These are phyloP conservation scores for Hanseniaspora jakobsenii DNA, from an alignment of 805 yeast species.

Conservation along the genomic window DNA sequence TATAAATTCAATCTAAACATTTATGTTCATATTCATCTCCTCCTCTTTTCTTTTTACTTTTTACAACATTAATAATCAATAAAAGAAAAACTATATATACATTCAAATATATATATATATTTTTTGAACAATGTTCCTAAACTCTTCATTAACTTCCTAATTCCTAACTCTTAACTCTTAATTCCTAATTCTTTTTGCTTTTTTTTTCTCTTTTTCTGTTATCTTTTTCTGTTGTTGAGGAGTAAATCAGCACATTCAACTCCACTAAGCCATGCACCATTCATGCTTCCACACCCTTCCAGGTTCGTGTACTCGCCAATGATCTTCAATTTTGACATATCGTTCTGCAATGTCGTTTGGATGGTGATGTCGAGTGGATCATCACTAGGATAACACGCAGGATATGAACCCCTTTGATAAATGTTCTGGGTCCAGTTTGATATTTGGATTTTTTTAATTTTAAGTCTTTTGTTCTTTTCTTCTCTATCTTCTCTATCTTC, in stretches of 20 bases:
- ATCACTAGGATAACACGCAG: constrained; percentile 56
- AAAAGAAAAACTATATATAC: no score
- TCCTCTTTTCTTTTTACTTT: neutral
- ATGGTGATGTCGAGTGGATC: constrained; percentile 53
- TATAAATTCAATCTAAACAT: no score
- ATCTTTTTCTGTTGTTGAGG: neutral
- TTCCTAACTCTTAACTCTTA: no score
- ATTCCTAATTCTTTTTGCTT: no score
- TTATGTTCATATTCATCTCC: neutral
- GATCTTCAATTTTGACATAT: constrained; percentile 48
- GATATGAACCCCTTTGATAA: constrained; percentile 68
- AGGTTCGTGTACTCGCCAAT: constrained; percentile 84
- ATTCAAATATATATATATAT: neutral
- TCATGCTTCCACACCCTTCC: constrained; percentile 86
- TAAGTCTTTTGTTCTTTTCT: no score
- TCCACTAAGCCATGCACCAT: constrained; percentile 81
- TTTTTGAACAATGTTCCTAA: no score
- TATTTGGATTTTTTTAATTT: constrained; percentile 33
- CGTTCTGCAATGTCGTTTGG: constrained; percentile 45
- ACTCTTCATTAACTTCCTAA: no score
- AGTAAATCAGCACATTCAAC: constrained; percentile 37
- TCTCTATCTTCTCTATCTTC: no score
- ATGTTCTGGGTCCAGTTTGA: constrained; percentile 76
- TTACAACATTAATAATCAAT: neutral
- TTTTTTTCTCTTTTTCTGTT: neutral